These are phyloP conservation scores for Oryza longistaminata DNA, from an alignment of 176 grass and related monocot species.

Conservation along the genomic window DNA sequence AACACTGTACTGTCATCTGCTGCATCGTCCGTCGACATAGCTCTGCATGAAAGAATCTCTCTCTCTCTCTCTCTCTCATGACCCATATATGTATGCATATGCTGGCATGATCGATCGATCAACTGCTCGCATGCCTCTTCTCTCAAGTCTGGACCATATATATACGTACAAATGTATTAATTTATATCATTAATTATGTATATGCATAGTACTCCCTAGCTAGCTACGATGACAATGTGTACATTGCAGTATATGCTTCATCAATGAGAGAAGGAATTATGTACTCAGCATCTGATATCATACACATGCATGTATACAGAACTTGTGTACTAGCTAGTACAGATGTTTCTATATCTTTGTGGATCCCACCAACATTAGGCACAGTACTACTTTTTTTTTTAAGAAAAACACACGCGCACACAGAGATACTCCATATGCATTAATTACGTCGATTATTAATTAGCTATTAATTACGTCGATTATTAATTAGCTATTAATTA, in stretches of 20 bases:
- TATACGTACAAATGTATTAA: neutral
- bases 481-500: too few species aligned
- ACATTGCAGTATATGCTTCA: neutral
- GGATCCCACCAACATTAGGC: neutral
- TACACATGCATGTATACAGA: neutral
- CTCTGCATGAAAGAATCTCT: neutral
- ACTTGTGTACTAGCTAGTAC: neutral
- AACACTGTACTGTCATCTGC: conserved; percentile 10
- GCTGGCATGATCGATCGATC: neutral
- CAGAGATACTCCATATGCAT: too few species aligned
- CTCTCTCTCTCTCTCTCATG: neutral
- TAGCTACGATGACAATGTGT: neutral
- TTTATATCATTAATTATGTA: neutral
- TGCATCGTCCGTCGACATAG: neutral
- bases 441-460: too few species aligned
- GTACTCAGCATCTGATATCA: neutral
- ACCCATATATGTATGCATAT: too few species aligned
- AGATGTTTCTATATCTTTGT: neutral
- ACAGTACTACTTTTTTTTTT: neutral
- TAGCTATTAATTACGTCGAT: too few species aligned
- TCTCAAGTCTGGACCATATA: neutral
- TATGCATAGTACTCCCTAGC: neutral
- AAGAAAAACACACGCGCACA: neutral
- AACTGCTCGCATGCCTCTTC: neutral
- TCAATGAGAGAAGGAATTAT: neutral